Conservation (phyloP, 2,329 filamentous ascomycete genomes). For the Colletotrichum sp. region DNA sequence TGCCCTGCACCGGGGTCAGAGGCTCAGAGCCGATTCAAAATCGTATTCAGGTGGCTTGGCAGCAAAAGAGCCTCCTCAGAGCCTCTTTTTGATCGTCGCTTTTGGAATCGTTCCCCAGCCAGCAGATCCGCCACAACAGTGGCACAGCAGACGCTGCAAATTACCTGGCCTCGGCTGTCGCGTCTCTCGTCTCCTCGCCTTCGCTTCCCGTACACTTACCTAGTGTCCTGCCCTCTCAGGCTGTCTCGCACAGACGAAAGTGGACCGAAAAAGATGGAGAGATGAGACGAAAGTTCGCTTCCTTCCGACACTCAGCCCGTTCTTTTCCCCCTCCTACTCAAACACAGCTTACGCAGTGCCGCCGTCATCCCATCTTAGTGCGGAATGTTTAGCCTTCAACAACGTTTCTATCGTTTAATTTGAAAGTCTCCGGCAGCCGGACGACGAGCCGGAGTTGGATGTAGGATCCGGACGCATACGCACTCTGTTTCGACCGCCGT, state of each 20-base stretch:
- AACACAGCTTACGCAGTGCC: background rate
- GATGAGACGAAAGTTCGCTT: conserved; percentile 5
- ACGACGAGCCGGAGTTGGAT: background rate
- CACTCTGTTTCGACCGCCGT: background rate
- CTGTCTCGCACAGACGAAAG: background rate
- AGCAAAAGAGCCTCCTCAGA: background rate
- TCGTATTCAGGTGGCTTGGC: background rate
- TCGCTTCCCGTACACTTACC: background rate
- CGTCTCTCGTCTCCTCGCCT: background rate
- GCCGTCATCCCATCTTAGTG: background rate
- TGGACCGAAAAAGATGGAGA: background rate
- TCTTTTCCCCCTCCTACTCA: conserved; percentile 1
- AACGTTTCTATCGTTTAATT: background rate
- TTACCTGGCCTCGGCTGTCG: background rate
- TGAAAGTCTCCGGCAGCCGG: background rate
- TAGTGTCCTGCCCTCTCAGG: background rate
- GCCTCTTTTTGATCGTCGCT: background rate
- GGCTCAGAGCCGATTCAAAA: background rate
- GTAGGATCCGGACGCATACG: background rate
- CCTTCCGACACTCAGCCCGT: conserved; percentile 9
- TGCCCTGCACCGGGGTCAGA: background rate
- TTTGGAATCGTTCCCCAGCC: background rate
- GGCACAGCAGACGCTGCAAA: background rate
- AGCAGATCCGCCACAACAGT: background rate
- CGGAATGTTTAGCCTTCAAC: background rate